Evolutionary conservation across 176 grass and related monocot genomes (phyloP), one percentile per base, ranked within the genome.

Genomic region (Eremochloa ophiuroides): DNA sequence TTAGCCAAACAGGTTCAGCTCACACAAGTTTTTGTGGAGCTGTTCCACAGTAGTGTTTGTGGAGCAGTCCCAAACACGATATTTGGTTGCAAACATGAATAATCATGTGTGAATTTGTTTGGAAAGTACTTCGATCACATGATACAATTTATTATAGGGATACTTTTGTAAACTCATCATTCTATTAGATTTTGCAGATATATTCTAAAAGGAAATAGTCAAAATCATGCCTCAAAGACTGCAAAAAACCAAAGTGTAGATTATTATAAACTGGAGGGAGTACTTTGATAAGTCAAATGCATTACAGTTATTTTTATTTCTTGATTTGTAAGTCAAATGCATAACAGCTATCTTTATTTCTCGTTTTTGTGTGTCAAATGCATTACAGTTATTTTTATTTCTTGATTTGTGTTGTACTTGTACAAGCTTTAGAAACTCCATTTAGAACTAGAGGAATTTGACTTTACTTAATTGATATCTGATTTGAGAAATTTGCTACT

Each of bases 321-420:
- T 53, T 60, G 20, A 18, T 61, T 20, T 23, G 7, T 3, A 8
- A 34, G 9, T 48, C 50, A 53, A 64, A 62, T 78, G 44, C 37
- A 14, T 26, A 43, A 17, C 25, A 43, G 10, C 33, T 73, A 4
- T 55, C 2, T 23, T 20, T 51, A 20, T 22, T 51, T 55, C 51
- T 55, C 2, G 1, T 10, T 55, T 55, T 55, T 55, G 7, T n/a
- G 51, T 42, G 13, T 60, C 61, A 53, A 64, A 62, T 78, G 34
- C 35, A 18, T 48, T 70, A 16, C 14, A 70, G 1, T 42, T 73
- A 53, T 37, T 50, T 10, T 56, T 41, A 61, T 26, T 25, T 81
- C 37, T 67, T 33, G 10, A 66, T 78, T 78, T 83, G 26, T 83
- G 43, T 51, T 35, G 16, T 78, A 44, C 26, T 44, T 79, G 11